phyloP scores from a whole-genome alignment of 352 stramenopile genomes.

The Pythium grandisporangium region DNA sequence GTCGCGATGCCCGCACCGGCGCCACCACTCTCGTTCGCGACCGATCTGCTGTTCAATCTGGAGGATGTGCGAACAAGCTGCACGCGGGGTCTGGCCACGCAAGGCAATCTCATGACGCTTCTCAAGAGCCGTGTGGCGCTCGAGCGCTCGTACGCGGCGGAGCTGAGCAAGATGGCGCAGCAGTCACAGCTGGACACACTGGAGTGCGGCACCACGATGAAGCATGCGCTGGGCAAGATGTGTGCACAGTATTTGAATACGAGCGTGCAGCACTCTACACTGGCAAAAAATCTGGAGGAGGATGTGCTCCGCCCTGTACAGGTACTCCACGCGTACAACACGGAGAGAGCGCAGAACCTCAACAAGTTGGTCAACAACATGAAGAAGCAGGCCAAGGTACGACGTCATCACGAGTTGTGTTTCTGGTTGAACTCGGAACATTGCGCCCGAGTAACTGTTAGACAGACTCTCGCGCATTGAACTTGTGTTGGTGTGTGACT shows the following conservation, averaged over 20 bases:
- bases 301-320: conserved; percentile 71
- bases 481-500: too few species aligned
- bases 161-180: conserved; percentile 54
- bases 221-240: conserved; percentile 46
- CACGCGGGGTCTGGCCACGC: conserved; percentile 30
- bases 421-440: too few species aligned
- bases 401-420: not conserved
- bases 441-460: too few species aligned
- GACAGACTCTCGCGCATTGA: too few species aligned
- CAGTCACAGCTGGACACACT: conserved; percentile 46
- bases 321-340: conserved; percentile 37
- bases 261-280: conserved; percentile 63
- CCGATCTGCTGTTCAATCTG: conserved; percentile 71
- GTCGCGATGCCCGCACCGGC: conserved; percentile 15
- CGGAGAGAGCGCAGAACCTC: conserved; percentile 43
- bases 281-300: conserved; percentile 68
- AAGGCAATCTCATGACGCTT: conserved; percentile 48
- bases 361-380: conserved; percentile 41
- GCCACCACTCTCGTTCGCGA: conserved; percentile 49
- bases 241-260: conserved; percentile 75
- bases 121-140: conserved; percentile 63
- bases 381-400: conserved; percentile 73
- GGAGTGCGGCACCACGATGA: conserved; percentile 40
- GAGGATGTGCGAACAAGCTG: conserved; percentile 50
- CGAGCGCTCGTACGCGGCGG: conserved; percentile 61